Percentiles rank a stretch among this genome's conserved stretches.
Evolutionary conservation across 176 grass and related monocot species (phyloP).

Genomic region (Elaeis guineensis): DNA sequence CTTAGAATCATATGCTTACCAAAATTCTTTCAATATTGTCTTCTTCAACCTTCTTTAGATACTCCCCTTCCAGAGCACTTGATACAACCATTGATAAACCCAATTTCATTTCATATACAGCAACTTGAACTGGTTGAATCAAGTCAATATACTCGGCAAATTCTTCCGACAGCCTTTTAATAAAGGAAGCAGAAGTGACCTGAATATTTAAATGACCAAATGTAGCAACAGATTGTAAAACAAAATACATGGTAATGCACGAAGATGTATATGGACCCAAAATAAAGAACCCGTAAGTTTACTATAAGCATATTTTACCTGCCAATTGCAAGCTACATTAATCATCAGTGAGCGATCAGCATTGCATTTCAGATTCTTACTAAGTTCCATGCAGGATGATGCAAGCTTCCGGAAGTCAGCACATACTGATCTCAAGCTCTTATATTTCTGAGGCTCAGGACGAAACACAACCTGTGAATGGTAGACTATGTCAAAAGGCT

Average conservation of each 20-base stretch:
- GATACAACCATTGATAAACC: slow-evolving; percentile 66
- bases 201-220: slow-evolving; percentile 7
- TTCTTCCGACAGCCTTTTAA: slow-evolving; percentile 69
- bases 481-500: not conserved
- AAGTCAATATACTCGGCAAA: slow-evolving; percentile 76
- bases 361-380: slow-evolving; percentile 32
- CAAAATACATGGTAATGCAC: too few relatives aligned
- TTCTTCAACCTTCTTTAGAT: slow-evolving; percentile 57
- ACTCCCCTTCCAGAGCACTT: slow-evolving; percentile 59
- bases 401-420: slow-evolving; percentile 48
- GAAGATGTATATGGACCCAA: too few relatives aligned
- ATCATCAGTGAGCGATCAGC: slow-evolving; percentile 37
- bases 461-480: slow-evolving; percentile 73
- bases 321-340: slow-evolving; percentile 71
- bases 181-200: slow-evolving; percentile 59
- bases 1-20: slow-evolving; percentile 33
- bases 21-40: slow-evolving; percentile 47
- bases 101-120: slow-evolving; percentile 96
- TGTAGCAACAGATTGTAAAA: too few relatives aligned
- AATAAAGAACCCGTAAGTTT: slow-evolving; percentile 15
- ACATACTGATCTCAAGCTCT: slow-evolving; percentile 56
- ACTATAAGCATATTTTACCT: slow-evolving; percentile 34
- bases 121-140: slow-evolving; percentile 89
- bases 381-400: slow-evolving; percentile 35
- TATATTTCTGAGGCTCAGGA: slow-evolving; percentile 53